Percentiles rank a stretch among this genome's conserved stretches.
These are phyloP conservation scores for Lodderomyces beijingensis DNA, from an alignment of 1,139 yeast genomes.

Conservation along the genomic window DNA sequence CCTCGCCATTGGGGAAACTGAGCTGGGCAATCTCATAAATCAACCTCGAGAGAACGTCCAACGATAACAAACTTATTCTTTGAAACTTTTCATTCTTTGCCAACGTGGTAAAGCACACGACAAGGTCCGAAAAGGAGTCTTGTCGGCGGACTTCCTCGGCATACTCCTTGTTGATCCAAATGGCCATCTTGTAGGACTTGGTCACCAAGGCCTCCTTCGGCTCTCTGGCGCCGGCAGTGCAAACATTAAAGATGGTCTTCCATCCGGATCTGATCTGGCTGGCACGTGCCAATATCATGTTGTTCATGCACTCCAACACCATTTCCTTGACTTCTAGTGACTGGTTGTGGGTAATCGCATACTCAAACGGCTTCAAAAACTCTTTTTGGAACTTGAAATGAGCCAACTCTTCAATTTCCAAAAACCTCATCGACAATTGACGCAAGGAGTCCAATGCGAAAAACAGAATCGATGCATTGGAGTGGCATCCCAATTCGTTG, in stretches of 20 bases:
- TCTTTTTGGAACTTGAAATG: constrained; percentile 96
- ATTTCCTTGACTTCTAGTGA: constrained; percentile 76
- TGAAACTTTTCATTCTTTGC: constrained; percentile 85
- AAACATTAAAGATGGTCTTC: constrained; percentile 81
- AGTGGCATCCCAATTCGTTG: constrained; percentile 78
- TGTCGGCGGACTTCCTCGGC: constrained; percentile 63
- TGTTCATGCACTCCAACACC: constrained; percentile 86
- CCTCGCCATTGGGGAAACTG: constrained; percentile 17
- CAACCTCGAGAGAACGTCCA: constrained; percentile 68
- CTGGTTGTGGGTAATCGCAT: constrained; percentile 64
- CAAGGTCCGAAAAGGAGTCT: constrained; percentile 70
- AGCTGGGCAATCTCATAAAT: constrained; percentile 54
- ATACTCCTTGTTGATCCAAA: constrained; percentile 58
- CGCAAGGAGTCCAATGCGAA: constrained; percentile 93
- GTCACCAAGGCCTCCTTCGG: constrained; percentile 54
- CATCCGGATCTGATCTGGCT: constrained; percentile 85
- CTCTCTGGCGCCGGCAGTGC: constrained; percentile 60
- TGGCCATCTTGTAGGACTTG: constrained; percentile 61
- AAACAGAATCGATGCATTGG: constrained; percentile 71
- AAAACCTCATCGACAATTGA: constrained; percentile 87
- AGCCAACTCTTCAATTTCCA: constrained; percentile 88
- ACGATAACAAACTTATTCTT: constrained; percentile 71
- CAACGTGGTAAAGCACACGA: constrained; percentile 72
- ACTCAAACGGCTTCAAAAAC: constrained; percentile 86
- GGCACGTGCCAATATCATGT: constrained; percentile 78